Evolutionary conservation across 352 stramenopile species (phyloP).

Genomic region (Phytopythium sindhum): DNA sequence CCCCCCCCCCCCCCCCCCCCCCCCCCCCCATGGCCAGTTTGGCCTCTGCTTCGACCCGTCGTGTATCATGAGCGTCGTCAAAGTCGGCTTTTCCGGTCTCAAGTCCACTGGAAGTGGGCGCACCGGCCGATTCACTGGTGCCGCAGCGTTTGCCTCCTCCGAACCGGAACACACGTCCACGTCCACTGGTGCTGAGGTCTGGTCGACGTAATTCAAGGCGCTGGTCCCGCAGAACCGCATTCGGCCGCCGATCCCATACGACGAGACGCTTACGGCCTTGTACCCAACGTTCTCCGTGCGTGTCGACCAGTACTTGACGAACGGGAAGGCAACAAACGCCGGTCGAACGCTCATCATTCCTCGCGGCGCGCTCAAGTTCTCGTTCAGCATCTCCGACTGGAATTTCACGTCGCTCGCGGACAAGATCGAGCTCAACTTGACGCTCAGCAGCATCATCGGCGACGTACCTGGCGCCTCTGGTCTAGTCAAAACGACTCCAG

Average conservation of each 20-base stretch:
- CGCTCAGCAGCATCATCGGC: constrained; percentile 7
- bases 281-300: constrained; percentile 8
- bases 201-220: constrained; percentile 11
- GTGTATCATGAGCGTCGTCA: constrained; percentile 9
- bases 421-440: constrained; percentile 17
- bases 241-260: constrained; percentile 14
- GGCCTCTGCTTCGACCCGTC: constrained; percentile 12
- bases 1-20: too few relatives aligned
- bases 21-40: constrained; percentile 13
- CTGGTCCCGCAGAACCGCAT: constrained; percentile 14
- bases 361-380: constrained; percentile 18
- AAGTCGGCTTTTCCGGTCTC: constrained; percentile 16
- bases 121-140: constrained; percentile 9
- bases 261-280: not conserved
- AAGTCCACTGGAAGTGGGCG: not conserved
- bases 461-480: not conserved
- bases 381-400: constrained; percentile 18
- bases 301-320: constrained; percentile 18
- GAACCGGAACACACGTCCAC: constrained; percentile 2
- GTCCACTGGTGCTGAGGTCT: constrained; percentile 10
- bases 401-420: constrained; percentile 6
- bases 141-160: constrained; percentile 12
- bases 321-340: constrained; percentile 7
- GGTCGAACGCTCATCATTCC: constrained; percentile 8
- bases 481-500: not conserved